Percentiles rank a stretch among this genome's conserved stretches.
Conservation (phyloP, 352 stramenopile species). For the Phytophthora hibernalis region DNA sequence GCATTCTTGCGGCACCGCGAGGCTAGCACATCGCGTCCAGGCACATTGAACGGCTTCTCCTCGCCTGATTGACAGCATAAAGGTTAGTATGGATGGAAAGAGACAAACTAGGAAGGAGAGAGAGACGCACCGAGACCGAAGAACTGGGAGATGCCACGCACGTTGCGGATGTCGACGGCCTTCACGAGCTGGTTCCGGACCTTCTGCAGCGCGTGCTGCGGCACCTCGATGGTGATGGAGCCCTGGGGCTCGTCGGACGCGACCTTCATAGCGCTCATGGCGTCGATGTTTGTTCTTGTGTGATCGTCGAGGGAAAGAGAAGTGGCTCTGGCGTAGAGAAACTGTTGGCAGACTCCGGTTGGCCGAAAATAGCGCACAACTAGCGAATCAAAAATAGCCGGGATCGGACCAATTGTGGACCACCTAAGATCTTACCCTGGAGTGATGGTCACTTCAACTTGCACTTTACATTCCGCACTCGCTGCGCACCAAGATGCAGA, state of each 20-base stretch:
- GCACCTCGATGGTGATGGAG: conserved; percentile 75
- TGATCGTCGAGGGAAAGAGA: conserved; percentile 32
- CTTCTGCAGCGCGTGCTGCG: conserved; percentile 66
- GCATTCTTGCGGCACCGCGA: conserved; percentile 80
- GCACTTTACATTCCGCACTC: neutral
- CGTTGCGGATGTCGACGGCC: conserved; percentile 75
- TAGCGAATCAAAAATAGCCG: conserved; percentile 36
- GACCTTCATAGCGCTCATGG: conserved; percentile 59
- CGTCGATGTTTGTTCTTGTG: conserved; percentile 24
- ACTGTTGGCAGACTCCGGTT: conserved; percentile 39
- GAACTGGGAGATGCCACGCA: conserved; percentile 83
- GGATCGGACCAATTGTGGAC: conserved; percentile 20
- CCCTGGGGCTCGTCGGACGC: conserved; percentile 56
- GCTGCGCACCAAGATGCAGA: conserved; percentile 28
- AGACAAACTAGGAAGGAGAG: neutral
- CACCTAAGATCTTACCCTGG: conserved; percentile 2
- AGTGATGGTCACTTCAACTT: conserved; percentile 59
- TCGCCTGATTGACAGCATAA: conserved; percentile 49
- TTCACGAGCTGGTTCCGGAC: conserved; percentile 73
- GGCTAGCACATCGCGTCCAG: conserved; percentile 64
- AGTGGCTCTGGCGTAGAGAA: conserved; percentile 13
- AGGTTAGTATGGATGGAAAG: neutral
- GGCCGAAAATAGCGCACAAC: conserved; percentile 41
- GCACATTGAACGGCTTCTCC: conserved; percentile 88
- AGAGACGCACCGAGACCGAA: conserved; percentile 69